Evolutionary conservation across 176 grass and related monocot genomes (phyloP).

Genomic region (Bonia amplexicaulis): DNA sequence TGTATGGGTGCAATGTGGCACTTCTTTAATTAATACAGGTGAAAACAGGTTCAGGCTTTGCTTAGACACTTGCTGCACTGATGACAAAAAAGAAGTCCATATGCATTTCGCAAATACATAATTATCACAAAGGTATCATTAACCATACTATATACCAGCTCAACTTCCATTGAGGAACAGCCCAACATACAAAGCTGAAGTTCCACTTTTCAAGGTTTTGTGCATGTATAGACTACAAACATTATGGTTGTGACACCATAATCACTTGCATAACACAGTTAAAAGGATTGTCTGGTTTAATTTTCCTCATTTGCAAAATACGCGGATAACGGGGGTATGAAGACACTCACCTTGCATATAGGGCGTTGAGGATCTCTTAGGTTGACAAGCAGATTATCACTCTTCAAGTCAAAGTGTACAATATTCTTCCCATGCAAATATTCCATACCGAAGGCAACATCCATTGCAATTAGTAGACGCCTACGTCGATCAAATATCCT

Average conservation of each 20-base stretch:
- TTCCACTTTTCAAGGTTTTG: neutral
- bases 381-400: constrained; percentile 97
- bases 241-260: neutral
- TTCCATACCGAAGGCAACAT: constrained; percentile 99
- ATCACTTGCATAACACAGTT: neutral
- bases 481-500: constrained; percentile 81
- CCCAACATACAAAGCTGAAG: neutral
- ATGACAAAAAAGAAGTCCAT: neutral
- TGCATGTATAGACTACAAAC: neutral
- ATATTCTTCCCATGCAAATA: constrained; percentile 98
- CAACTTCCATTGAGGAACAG: neutral
- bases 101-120: neutral
- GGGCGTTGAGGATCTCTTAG: constrained; percentile 89
- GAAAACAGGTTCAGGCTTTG: neutral
- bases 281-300: neutral
- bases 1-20: neutral
- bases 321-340: neutral
- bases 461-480: constrained; percentile 86
- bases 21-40: neutral
- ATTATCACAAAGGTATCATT: neutral
- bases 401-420: constrained; percentile 96
- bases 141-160: neutral
- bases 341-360: constrained; percentile 81
- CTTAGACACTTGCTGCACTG: neutral
- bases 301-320: neutral